Evolutionary conservation across 805 yeast genomes (phyloP), one percentile per base, ranked within the genome.

Genomic region (Wickerhamiella galacta): DNA sequence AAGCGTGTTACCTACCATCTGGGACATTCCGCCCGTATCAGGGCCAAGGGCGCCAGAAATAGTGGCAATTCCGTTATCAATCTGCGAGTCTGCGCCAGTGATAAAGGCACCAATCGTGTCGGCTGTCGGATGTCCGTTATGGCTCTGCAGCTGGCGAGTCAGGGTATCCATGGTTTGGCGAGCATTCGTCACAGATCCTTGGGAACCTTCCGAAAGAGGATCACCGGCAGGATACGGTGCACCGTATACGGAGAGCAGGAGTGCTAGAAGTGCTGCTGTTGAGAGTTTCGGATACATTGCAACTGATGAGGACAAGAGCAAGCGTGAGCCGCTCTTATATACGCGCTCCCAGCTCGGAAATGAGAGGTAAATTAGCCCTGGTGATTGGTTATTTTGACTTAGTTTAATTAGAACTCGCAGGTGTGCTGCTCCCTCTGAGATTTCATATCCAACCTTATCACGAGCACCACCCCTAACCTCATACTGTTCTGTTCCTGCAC

Each of bases 71-170:
- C 40, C 36, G 37, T 52, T 52, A 35, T 52, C 56, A 33, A 47
- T 39, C 39, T 52, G 57, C 15, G 51, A 48, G 37, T 52, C 58
- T 14, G 49, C 39, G 24, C 56, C 57, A 16, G 55, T 47, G 33
- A 53, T 45, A 31, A 38, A 34, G 21, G 45, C 46, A 21, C 37
- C 27, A 31, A 45, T 32, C 19, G 32, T 23, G 15, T 43, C 49
- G 37, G 39, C 30, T 19, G 40, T 38, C 16, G 44, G 47, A 40
- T 42, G 48, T 20, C 48, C 48, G 18, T 40, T 40, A 25, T 20
- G 21, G 14, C 24, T 20, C 33, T 30, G 18, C 34, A 44, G 39
- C 41, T 42, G 38, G 15, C 33, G 22, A 12, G 12, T 33, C 24
- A 45, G 26, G 6, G 46, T 44, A 30, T 45, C 45, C 16, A 37